Conservation (phyloP, 1,284 basidiomycete species). For the Polyporus tsugae region DNA sequence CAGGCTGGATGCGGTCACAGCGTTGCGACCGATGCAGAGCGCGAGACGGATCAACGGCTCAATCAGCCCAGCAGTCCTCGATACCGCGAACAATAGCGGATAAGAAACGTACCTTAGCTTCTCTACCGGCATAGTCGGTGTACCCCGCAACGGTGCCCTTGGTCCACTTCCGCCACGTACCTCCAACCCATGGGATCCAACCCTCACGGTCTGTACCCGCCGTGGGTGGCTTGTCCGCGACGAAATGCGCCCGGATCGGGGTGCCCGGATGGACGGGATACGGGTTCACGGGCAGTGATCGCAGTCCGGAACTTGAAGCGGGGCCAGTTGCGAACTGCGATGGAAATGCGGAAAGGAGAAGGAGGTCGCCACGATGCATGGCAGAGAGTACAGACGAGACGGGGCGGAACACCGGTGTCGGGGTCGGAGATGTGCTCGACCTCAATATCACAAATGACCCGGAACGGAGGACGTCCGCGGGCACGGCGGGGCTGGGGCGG, state of each 20-base stretch:
- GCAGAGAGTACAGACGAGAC: conserved; percentile 61
- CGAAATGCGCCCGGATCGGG: conserved; percentile 63
- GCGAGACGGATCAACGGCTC: neutral
- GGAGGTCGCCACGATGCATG: conserved; percentile 67
- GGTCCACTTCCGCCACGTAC: conserved; percentile 64
- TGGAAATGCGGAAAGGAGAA: conserved; percentile 52
- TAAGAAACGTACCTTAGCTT: conserved; percentile 55
- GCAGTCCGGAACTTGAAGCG: conserved; percentile 37
- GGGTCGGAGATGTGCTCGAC: conserved; percentile 23
- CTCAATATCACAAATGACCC: conserved; percentile 54
- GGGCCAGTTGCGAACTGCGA: neutral
- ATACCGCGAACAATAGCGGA: neutral
- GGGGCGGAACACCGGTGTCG: conserved; percentile 48
- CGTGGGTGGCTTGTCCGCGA: conserved; percentile 51
- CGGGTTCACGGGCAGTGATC: conserved; percentile 70
- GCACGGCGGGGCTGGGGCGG: conserved; percentile 31
- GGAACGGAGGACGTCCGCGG: conserved; percentile 38
- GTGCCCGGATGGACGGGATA: conserved; percentile 66
- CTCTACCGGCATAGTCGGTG: conserved; percentile 63
- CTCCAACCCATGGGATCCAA: conserved; percentile 62
- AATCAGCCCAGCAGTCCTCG: neutral
- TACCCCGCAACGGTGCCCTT: conserved; percentile 62
- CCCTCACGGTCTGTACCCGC: conserved; percentile 43
- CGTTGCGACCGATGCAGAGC: neutral
- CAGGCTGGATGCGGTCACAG: conserved; percentile 52